Conservation (phyloP, 1,284 basidiomycete genomes). For the Ganoderma multipileum region DNA sequence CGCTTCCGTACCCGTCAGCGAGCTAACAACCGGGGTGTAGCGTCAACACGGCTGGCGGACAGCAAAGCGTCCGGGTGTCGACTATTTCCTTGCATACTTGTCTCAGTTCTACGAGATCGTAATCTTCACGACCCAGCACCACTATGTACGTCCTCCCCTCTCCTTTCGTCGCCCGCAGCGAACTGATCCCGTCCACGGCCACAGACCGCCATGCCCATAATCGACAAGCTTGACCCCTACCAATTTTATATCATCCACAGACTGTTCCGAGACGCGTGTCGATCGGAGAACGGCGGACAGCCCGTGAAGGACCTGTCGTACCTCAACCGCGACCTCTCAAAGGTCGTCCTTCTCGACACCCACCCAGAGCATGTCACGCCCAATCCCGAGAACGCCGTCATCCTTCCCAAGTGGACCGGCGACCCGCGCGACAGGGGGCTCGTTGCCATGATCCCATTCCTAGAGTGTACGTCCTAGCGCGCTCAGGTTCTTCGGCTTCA, state of each 20-base stretch:
- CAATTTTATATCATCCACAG: conserved; percentile 89
- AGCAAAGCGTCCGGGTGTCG: conserved; percentile 94
- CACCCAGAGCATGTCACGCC: conserved; percentile 78
- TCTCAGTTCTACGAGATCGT: conserved; percentile 99
- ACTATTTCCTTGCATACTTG: conserved; percentile 97
- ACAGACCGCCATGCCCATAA: conserved; percentile 88
- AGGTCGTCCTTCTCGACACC: conserved; percentile 91
- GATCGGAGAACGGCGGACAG: conserved; percentile 73
- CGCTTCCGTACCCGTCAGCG: neutral
- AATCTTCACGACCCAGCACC: conserved; percentile 91
- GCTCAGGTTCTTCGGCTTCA: neutral
- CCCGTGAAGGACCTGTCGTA: conserved; percentile 93
- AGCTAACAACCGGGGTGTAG: conserved; percentile 45
- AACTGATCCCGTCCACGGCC: neutral
- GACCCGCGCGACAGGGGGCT: conserved; percentile 82
- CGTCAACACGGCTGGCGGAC: conserved; percentile 90
- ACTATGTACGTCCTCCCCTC: conserved; percentile 71
- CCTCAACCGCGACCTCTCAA: conserved; percentile 92
- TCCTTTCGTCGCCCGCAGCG: conserved; percentile 10
- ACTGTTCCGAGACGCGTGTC: conserved; percentile 90
- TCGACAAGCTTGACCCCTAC: conserved; percentile 96
- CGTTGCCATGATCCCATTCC: conserved; percentile 93
- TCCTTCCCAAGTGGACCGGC: conserved; percentile 90
- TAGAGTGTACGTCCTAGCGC: conserved; percentile 75
- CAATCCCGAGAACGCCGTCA: conserved; percentile 91